phyloP scores from a whole-genome alignment of 192 early-diverging fungal species.

The Coemansia sp. region DNA sequence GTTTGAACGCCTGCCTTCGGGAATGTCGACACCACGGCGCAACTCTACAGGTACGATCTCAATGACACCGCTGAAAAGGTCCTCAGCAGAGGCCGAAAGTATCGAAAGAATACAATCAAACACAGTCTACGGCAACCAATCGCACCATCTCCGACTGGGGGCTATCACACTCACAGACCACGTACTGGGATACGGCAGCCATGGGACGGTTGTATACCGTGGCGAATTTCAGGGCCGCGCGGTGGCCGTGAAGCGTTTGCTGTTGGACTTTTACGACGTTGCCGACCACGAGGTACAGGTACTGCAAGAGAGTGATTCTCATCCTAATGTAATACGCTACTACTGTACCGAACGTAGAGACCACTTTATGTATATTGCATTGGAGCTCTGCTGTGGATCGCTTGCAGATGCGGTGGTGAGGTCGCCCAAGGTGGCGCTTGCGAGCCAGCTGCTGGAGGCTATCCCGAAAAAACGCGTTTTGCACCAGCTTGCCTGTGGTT shows the following conservation, averaged over 20 bases:
- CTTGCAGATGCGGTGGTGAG: conserved; percentile 83
- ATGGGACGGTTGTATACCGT: conserved; percentile 95
- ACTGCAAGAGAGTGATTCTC: conserved; percentile 89
- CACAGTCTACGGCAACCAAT: conserved; percentile 6
- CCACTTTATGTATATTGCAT: conserved; percentile 94
- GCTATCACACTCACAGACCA: conserved; percentile 61
- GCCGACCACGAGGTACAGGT: conserved; percentile 92
- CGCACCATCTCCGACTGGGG: conserved; percentile 49
- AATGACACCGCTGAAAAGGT: conserved; percentile 36
- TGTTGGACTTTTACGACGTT: conserved; percentile 95
- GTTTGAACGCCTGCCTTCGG: conserved; percentile 35
- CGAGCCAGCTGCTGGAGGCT: conserved; percentile 43
- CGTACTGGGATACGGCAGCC: conserved; percentile 84
- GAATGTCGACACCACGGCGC: conserved; percentile 34
- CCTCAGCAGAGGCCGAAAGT: conserved; percentile 17
- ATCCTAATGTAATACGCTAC: conserved; percentile 96
- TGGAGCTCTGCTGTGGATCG: conserved; percentile 90
- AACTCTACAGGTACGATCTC: conserved; percentile 48
- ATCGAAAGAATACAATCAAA: conserved; percentile 13
- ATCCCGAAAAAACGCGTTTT: conserved; percentile 67
- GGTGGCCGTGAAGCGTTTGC: conserved; percentile 91
- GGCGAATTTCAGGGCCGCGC: conserved; percentile 89
- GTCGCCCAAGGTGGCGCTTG: conserved; percentile 35
- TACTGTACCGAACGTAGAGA: conserved; percentile 84
- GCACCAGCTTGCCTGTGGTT: conserved; percentile 80